Percentiles rank a stretch among this genome's conserved stretches.
Conservation (phyloP, 2,329 filamentous ascomycete genomes). For the Colletotrichum tabaci region DNA sequence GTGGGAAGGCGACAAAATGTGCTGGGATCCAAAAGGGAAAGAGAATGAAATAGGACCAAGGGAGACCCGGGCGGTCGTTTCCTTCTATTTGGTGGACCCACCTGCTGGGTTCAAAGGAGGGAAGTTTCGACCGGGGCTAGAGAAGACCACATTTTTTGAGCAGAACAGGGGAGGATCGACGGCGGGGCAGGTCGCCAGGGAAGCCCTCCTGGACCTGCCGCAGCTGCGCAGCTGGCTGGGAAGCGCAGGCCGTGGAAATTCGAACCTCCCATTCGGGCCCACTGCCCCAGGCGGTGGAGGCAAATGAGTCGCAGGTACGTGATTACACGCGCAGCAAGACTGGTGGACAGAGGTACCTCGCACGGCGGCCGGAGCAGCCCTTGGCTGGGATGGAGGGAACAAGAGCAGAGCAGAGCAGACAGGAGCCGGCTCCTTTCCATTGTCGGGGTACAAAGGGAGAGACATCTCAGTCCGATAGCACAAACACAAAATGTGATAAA, state of each 20-base stretch:
- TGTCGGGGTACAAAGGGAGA: neutral
- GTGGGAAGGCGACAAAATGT: neutral
- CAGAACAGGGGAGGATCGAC: constrained; percentile 9
- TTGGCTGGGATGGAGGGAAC: neutral
- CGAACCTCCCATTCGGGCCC: constrained; percentile 34
- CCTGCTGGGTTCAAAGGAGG: constrained; percentile 26
- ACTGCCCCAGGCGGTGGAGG: constrained; percentile 34
- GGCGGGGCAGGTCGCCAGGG: constrained; percentile 27
- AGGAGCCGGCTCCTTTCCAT: no score
- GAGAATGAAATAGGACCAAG: neutral
- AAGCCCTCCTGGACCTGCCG: constrained; percentile 13
- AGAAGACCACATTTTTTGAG: neutral
- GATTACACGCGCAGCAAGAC: constrained; percentile 27
- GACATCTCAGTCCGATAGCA: neutral
- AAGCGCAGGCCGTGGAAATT: constrained; percentile 32
- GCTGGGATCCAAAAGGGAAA: constrained; percentile 13
- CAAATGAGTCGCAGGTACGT: constrained; percentile 38
- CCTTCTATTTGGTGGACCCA: constrained; percentile 35
- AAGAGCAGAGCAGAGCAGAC: no score
- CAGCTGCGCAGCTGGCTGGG: constrained; percentile 30
- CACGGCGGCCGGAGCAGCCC: constrained; percentile 1
- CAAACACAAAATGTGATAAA: neutral
- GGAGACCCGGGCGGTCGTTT: constrained; percentile 34
- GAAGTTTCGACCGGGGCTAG: constrained; percentile 15
- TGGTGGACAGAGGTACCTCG: constrained; percentile 25